Conservation (phyloP, 2,329 filamentous ascomycete species). For the Scedosporium dehoogii region DNA sequence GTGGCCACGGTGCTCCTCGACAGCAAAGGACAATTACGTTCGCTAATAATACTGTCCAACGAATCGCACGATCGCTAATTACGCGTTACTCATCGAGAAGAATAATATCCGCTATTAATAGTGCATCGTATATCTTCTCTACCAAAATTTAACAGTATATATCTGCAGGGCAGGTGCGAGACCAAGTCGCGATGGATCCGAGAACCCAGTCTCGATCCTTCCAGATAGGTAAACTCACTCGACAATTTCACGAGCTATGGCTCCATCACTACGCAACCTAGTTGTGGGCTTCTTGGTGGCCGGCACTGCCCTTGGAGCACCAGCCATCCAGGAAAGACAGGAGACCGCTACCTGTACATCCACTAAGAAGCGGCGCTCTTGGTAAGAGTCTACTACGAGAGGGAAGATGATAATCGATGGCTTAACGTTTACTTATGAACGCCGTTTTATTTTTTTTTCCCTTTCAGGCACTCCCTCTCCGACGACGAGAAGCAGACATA, state of each 20-base stretch:
- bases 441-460: no score
- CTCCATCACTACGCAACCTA: not conserved
- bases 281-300: not conserved
- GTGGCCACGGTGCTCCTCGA: not conserved
- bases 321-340: not conserved
- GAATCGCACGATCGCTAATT: not conserved
- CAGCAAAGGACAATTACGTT: not conserved
- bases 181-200: not conserved
- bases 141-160: no score
- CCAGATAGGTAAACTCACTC: no score
- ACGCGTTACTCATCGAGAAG: not conserved
- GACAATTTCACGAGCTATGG: not conserved
- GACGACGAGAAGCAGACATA: not conserved
- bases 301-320: not conserved
- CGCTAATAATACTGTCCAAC: not conserved
- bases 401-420: no score
- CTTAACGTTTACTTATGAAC: no score
- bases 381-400: not conserved
- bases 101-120: not conserved
- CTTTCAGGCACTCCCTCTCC: not conserved
- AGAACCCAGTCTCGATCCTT: not conserved
- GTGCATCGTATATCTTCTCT: not conserved
- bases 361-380: not conserved
- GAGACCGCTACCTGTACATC: not conserved
- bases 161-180: no score